phyloP scores from a whole-genome alignment of 1,139 yeast species.

The Scheffersomyces cryptocercus region DNA sequence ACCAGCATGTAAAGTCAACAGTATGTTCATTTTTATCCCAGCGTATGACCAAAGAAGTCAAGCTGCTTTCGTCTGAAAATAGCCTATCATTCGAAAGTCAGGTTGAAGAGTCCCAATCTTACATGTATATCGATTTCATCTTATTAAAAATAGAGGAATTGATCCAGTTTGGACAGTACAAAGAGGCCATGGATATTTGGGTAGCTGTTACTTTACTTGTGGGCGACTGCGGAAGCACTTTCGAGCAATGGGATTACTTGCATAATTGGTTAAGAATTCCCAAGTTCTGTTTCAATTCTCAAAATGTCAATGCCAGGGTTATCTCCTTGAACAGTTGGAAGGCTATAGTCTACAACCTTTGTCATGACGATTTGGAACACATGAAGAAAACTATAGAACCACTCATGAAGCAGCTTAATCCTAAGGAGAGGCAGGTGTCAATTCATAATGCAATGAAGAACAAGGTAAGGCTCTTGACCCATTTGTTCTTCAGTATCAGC shows the following conservation, averaged over 20 bases:
- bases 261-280: conserved; percentile 38
- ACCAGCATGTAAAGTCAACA: conserved; percentile 23
- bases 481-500: conserved; percentile 27
- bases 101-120: background rate
- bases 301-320: conserved; percentile 24
- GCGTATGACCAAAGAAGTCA: conserved; percentile 17
- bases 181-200: conserved; percentile 47
- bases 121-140: conserved; percentile 22
- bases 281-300: conserved; percentile 28
- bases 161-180: conserved; percentile 26
- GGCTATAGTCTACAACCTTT: conserved; percentile 36
- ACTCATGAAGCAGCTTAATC: conserved; percentile 8
- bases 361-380: conserved; percentile 32
- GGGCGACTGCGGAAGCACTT: conserved; percentile 21
- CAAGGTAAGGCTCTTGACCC: conserved; percentile 30
- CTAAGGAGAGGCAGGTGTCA: conserved; percentile 15
- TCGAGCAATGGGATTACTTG: conserved; percentile 36
- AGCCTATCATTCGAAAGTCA: conserved; percentile 6
- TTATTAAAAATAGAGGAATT: conserved; percentile 25
- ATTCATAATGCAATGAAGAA: conserved; percentile 23
- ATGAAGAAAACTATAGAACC: conserved; percentile 22
- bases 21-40: conserved; percentile 26
- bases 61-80: conserved; percentile 19
- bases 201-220: conserved; percentile 36
- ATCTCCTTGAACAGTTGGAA: conserved; percentile 40